A percentile compares a stretch with the other conserved stretches of the same genome.
Conservation (phyloP, 805 yeast genomes). For the Saccharomycopsis lassenensis region DNA sequence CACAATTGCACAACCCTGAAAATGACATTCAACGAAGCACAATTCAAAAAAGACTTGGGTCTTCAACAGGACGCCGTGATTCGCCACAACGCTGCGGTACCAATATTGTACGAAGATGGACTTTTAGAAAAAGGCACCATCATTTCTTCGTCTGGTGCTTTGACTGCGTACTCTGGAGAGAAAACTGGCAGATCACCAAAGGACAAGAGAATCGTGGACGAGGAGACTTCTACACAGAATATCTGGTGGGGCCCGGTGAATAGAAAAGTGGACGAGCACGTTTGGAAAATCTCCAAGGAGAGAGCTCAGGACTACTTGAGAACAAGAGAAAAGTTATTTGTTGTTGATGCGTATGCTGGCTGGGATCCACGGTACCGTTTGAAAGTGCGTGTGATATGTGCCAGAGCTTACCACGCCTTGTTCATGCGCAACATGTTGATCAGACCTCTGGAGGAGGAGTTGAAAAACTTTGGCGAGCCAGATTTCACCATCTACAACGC, state of each 20-base stretch:
- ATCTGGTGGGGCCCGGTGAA: constrained; percentile 99
- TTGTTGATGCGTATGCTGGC: constrained; percentile 95
- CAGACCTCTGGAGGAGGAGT: constrained; percentile 86
- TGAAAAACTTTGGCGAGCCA: constrained; percentile 86
- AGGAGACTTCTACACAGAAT: constrained; percentile 68
- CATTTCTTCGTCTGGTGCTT: constrained; percentile 85
- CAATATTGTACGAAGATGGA: constrained; percentile 91
- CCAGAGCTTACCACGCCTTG: constrained; percentile 96
- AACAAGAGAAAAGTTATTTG: constrained; percentile 88
- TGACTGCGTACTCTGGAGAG: constrained; percentile 89
- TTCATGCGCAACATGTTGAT: constrained; percentile 98
- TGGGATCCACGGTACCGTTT: constrained; percentile 98
- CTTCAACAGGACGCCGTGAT: constrained; percentile 53
- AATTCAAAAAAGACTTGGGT: constrained; percentile 29
- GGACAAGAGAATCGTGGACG: constrained; percentile 96
- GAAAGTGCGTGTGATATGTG: constrained; percentile 92
- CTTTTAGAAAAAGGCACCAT: constrained; percentile 83
- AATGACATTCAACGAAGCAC: constrained; percentile 21
- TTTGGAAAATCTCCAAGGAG: constrained; percentile 92
- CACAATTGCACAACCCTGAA: no score
- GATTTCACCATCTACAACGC: constrained; percentile 98
- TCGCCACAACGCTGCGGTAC: constrained; percentile 89
- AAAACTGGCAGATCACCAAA: constrained; percentile 98
- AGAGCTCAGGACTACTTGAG: constrained; percentile 95
- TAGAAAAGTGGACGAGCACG: constrained; percentile 84